Conservation (phyloP, 2,329 filamentous ascomycete genomes). For the Gaeumannomyces sp. region DNA sequence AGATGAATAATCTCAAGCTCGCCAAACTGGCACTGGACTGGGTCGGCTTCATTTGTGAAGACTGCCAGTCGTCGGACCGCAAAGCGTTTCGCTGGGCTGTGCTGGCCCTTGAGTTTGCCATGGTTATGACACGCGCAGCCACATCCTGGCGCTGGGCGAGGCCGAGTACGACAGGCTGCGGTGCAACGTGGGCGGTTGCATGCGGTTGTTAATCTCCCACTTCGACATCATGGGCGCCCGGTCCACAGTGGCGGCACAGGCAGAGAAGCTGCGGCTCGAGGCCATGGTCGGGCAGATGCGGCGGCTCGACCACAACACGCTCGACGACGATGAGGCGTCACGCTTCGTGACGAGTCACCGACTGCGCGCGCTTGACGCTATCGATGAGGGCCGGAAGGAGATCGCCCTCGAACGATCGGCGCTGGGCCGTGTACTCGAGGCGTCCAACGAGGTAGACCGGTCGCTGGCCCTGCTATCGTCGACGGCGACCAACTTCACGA, state of each 20-base stretch:
- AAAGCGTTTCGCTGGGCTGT: constrained; percentile 98
- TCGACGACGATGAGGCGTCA: constrained; percentile 81
- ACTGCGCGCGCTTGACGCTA: constrained; percentile 62
- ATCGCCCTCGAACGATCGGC: constrained; percentile 81
- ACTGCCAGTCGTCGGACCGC: constrained; percentile 87
- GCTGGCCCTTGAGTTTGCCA: constrained; percentile 88
- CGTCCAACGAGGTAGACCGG: constrained; percentile 90
- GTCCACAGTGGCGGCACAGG: constrained; percentile 86
- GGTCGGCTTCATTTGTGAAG: constrained; percentile 97
- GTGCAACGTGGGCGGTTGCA: constrained; percentile 89
- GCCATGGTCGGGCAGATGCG: constrained; percentile 63
- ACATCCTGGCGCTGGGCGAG: constrained; percentile 85
- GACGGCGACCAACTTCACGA: constrained; percentile 87
- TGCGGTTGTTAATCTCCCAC: constrained; percentile 94
- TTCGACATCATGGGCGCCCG: constrained; percentile 99
- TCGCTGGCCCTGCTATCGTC: constrained; percentile 91
- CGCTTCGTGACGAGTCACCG: constrained; percentile 70
- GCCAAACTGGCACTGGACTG: constrained; percentile 91
- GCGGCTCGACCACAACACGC: constrained; percentile 68
- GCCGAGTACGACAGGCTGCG: constrained; percentile 79
- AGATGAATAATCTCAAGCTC: constrained; percentile 95
- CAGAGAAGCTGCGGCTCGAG: constrained; percentile 84
- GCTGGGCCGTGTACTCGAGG: constrained; percentile 84
- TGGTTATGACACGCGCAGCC: constrained; percentile 91
- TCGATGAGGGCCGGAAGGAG: constrained; percentile 73